Evolutionary conservation across 257 asterid species (phyloP), one percentile per base, ranked within the genome.

Genomic region (Plantago major): DNA sequence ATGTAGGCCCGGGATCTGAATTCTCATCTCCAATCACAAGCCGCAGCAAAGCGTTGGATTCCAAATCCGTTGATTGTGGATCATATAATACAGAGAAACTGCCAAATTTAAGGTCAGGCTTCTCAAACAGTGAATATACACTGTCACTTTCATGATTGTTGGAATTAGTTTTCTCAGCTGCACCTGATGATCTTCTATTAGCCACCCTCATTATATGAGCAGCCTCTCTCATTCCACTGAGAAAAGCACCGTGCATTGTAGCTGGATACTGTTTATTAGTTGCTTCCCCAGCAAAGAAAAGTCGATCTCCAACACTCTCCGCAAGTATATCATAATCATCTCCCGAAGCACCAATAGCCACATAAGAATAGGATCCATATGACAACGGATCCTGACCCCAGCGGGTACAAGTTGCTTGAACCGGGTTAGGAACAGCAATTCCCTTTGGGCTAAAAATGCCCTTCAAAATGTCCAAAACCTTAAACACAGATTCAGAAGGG

Each of bases 231-330:
- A 92, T 81, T 48, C 99, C 97, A 67, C 99, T 92, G 12, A 92
- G 89, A 61, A 92, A 87, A 50, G 99, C 99, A 44, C 97, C 99
- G 7, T 92, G 99, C 99, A 92, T 92, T 45, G 99, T 92, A 42
- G 99, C 99, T 18, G 97, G 97, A 76, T 89, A 92, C 79, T 86
- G 99, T 66, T 70, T 81, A 65, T 80, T 92, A n/a, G 99, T 92
- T 18, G 97, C 97, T 82, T 92, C 99, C 57, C 99, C 99, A n/a
- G 97, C 99, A n/a, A 92, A 92, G 82, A 89, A 92, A 33, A 89
- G 76, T 44, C 94, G 70, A 56, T 76, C 97, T 5, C 76, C 94
- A 50, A 92, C 89, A 63, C 73, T 83, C 70, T 92, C 97, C 13
- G 97, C 90, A 37, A 92, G 93, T 61, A 92, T 86, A 66, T 92